These are phyloP conservation scores for Crithidia mellificae DNA, from an alignment of 208 protist genomes.

Conservation along the genomic window DNA sequence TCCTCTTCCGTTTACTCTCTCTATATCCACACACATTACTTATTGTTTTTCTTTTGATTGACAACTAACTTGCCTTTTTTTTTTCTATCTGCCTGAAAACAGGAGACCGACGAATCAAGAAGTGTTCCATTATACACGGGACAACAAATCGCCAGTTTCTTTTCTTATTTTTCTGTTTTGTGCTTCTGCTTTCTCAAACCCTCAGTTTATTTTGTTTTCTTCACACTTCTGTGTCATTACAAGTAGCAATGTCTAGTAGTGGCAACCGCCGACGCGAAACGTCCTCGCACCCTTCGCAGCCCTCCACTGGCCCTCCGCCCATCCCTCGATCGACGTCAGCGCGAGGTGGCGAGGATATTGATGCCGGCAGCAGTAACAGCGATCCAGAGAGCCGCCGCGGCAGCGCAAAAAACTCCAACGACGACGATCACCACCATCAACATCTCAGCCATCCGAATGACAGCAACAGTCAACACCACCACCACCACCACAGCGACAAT, in stretches of 20 bases:
- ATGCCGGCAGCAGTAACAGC: too few species aligned
- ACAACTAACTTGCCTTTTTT: not conserved
- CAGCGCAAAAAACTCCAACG: too few species aligned
- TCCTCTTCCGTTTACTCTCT: not conserved
- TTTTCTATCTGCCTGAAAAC: not conserved
- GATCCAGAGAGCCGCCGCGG: too few species aligned
- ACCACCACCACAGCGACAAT: too few species aligned
- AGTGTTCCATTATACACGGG: not conserved
- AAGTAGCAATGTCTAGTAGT: not conserved
- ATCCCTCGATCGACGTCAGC: not conserved
- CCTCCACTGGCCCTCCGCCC: not conserved
- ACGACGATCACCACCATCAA: too few species aligned
- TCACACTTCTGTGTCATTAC: constrained; percentile 3
- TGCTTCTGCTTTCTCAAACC: not conserved
- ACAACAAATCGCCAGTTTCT: not conserved
- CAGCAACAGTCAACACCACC: too few species aligned
- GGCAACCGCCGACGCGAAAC: not conserved
- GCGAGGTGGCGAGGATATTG: too few species aligned
- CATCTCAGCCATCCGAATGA: too few species aligned
- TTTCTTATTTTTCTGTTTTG: constrained; percentile 2
- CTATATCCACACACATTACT: not conserved
- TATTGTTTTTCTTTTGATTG: not conserved
- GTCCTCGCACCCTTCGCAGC: not conserved
- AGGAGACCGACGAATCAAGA: not conserved
- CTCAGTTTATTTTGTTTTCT: not conserved